Conservation (phyloP, 805 yeast species). For the Lachancea dasiensis region DNA sequence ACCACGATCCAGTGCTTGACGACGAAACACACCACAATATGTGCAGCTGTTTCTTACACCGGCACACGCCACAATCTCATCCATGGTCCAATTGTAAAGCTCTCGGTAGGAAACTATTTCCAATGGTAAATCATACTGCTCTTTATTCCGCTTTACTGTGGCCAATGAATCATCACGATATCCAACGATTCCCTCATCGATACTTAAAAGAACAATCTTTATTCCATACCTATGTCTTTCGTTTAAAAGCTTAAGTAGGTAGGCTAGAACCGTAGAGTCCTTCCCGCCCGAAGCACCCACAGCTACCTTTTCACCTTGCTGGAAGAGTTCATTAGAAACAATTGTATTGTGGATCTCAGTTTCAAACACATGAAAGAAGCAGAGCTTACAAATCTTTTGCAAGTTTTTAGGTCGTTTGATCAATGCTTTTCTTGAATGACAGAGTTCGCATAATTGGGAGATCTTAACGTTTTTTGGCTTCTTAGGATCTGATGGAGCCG, state of each 20-base stretch:
- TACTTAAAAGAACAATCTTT: conserved; percentile 72
- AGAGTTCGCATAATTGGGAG: conserved; percentile 67
- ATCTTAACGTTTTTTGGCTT: conserved; percentile 26
- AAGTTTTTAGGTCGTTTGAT: conserved; percentile 89
- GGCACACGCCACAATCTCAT: conserved; percentile 89
- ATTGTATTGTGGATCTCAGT: conserved; percentile 94
- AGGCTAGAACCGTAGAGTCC: conserved; percentile 92
- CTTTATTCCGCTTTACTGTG: conserved; percentile 88
- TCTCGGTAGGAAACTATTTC: conserved; percentile 82
- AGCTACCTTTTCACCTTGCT: conserved; percentile 81
- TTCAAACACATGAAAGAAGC: conserved; percentile 88
- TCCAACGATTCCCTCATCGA: conserved; percentile 96
- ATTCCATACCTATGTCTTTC: conserved; percentile 86
- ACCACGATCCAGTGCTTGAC: conserved; percentile 96
- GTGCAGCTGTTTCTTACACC: conserved; percentile 94
- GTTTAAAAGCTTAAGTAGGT: conserved; percentile 77
- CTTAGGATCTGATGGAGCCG: conserved; percentile 32
- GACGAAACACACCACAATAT: conserved; percentile 92
- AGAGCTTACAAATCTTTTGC: conserved; percentile 82
- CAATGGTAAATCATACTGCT: conserved; percentile 74
- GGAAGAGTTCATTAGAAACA: conserved; percentile 57
- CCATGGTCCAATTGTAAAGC: conserved; percentile 97
- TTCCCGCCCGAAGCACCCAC: conserved; percentile 99
- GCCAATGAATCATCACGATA: conserved; percentile 96
- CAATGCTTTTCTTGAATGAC: conserved; percentile 76